Percentiles rank a stretch among this genome's conserved stretches.
phyloP scores from a whole-genome alignment of 192 early-diverging fungal genomes.

The Podila horticola region DNA sequence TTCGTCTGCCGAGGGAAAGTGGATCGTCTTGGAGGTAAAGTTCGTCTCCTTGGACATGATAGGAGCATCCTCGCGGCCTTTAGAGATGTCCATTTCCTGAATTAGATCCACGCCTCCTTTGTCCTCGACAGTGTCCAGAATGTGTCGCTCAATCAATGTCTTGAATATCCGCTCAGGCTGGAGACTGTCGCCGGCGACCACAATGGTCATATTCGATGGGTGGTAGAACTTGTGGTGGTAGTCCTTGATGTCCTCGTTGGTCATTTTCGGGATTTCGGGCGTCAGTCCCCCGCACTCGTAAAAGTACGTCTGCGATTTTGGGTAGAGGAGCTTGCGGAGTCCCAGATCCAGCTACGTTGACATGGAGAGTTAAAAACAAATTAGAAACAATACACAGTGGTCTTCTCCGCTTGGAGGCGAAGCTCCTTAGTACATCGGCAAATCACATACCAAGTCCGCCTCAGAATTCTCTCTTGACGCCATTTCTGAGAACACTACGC shows the following conservation, averaged over 20 bases:
- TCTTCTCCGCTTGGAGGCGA: too few relatives aligned
- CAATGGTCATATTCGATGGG: conserved; percentile 72
- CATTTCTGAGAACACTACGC: conserved; percentile 87
- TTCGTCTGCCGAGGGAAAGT: conserved; percentile 71
- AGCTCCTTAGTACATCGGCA: background rate
- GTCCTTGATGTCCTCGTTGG: conserved; percentile 76
- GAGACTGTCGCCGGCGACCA: conserved; percentile 66
- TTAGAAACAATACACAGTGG: background rate
- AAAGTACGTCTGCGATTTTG: conserved; percentile 65
- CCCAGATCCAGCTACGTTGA: conserved; percentile 56
- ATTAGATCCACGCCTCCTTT: conserved; percentile 17
- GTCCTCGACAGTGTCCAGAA: conserved; percentile 2
- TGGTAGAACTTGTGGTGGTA: conserved; percentile 85
- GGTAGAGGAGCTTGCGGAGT: conserved; percentile 62
- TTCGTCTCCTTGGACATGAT: conserved; percentile 52
- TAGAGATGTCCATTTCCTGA: conserved; percentile 45
- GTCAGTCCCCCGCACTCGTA: conserved; percentile 85
- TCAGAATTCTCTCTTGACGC: conserved; percentile 78
- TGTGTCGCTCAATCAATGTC: conserved; percentile 47
- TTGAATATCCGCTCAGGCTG: conserved; percentile 65
- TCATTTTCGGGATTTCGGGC: conserved; percentile 71
- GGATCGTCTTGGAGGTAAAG: conserved; percentile 58
- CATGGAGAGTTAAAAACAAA: background rate
- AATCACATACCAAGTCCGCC: conserved; percentile 57
- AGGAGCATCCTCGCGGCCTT: conserved; percentile 54